phyloP scores from a whole-genome alignment of 352 stramenopile genomes.

The Blastocystis hominis region DNA sequence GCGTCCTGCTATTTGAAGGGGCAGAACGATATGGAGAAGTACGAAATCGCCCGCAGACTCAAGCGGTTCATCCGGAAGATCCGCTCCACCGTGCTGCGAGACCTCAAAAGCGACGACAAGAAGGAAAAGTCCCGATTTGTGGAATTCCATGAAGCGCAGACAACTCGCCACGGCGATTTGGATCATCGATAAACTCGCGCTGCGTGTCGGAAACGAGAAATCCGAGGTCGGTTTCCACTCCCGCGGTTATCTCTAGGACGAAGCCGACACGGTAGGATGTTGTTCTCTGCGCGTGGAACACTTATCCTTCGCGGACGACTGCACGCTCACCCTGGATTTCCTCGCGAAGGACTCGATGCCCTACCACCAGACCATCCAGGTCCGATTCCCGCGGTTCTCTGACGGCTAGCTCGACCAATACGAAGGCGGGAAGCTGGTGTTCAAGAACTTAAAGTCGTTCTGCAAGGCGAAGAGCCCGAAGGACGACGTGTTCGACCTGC shows the following conservation, averaged over 20 bases:
- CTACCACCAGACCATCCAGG: conserved; percentile 95
- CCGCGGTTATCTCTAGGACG: conserved; percentile 63
- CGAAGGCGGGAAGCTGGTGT: conserved; percentile 79
- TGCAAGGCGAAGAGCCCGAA: conserved; percentile 83
- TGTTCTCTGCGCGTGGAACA: conserved; percentile 96
- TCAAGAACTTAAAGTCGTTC: conserved; percentile 88
- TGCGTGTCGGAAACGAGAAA: conserved; percentile 99
- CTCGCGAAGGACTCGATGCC: conserved; percentile 99
- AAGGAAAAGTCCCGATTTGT: conserved; percentile 65
- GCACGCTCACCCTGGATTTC: conserved; percentile 93
- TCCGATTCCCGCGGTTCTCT: conserved; percentile 62
- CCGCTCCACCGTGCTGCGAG: conserved; percentile 78
- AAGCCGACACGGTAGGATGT: conserved; percentile 97
- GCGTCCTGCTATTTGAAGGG: conserved; percentile 96
- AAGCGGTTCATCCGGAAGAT: conserved; percentile 94
- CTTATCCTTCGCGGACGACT: conserved; percentile 84
- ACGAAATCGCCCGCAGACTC: conserved; percentile 91
- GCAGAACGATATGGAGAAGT: conserved; percentile 94
- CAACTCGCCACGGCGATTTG: conserved; percentile 97
- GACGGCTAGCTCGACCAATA: conserved; percentile 69
- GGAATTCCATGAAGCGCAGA: conserved; percentile 75
- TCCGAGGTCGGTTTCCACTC: conserved; percentile 76
- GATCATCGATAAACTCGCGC: conserved; percentile 97
- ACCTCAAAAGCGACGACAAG: conserved; percentile 67
- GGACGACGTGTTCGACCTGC: conserved; percentile 92